Evolutionary conservation across 2,329 filamentous ascomycete genomes (phyloP).

Genomic region (Colletotrichum karsti): DNA sequence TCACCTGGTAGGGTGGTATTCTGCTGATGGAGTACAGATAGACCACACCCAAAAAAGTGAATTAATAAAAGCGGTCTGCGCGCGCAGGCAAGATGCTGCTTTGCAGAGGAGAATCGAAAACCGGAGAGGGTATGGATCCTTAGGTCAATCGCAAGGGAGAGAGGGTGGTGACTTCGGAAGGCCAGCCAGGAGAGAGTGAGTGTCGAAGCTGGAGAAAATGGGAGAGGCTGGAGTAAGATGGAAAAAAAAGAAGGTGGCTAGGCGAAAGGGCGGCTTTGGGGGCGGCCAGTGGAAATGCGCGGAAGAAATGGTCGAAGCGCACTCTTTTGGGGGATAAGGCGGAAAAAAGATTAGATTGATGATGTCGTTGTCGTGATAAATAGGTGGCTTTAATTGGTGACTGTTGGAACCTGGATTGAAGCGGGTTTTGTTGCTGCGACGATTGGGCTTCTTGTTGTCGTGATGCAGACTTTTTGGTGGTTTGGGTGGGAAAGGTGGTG

Average conservation of each 20-base stretch:
- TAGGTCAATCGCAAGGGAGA: not conserved
- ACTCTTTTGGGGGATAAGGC: not conserved
- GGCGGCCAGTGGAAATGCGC: constrained; percentile 10
- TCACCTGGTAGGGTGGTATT: constrained; percentile 25
- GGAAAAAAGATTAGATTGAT: not conserved
- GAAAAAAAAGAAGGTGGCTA: constrained; percentile 28
- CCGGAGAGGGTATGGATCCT: not conserved
- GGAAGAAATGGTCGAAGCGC: constrained; percentile 13
- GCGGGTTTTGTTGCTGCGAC: not conserved
- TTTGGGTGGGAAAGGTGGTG: not conserved
- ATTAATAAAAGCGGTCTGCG: constrained; percentile 24
- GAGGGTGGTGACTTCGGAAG: not conserved
- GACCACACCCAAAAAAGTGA: constrained; percentile 20
- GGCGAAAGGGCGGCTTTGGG: constrained; percentile 24
- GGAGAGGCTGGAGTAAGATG: constrained; percentile 21
- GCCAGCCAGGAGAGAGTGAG: not conserved
- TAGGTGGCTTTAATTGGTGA: not conserved
- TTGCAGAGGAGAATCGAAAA: constrained; percentile 12
- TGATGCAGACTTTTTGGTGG: constrained; percentile 9
- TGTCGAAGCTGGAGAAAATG: constrained; percentile 15
- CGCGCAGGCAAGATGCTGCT: constrained; percentile 20
- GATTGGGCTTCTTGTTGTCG: not conserved
- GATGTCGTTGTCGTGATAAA: not conserved
- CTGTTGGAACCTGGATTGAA: not conserved
- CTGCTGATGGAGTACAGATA: constrained; percentile 12